These are phyloP conservation scores for Linum lewisii DNA, from an alignment of 345 rosid species.

Conservation along the genomic window DNA sequence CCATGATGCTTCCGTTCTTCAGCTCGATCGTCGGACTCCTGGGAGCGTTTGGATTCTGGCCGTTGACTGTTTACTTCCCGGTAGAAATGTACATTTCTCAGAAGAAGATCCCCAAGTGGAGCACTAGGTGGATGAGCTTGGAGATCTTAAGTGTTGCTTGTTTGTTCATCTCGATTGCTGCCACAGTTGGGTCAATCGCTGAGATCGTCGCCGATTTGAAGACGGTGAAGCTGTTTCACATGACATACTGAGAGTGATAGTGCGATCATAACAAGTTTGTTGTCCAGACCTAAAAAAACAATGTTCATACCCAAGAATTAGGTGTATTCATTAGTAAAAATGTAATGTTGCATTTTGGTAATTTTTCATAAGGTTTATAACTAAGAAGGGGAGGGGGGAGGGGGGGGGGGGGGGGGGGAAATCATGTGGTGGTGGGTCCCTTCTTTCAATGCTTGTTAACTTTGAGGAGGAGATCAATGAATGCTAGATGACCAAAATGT, in stretches of 20 bases:
- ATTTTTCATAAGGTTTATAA: no score
- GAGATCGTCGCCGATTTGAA: background rate
- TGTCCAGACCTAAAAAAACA: no score
- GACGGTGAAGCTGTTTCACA: background rate
- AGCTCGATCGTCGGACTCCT: background rate
- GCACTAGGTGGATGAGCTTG: background rate
- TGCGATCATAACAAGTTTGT: no score
- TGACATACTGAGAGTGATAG: background rate
- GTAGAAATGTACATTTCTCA: background rate
- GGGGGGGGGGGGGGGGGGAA: no score
- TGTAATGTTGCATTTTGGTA: no score
- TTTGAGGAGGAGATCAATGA: no score
- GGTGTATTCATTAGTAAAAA: no score
- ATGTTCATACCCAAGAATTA: no score
- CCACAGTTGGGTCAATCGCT: background rate
- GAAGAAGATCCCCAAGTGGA: background rate
- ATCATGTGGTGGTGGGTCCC: no score
- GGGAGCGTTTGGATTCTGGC: background rate
- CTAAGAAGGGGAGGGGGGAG: no score
- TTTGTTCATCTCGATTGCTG: background rate
- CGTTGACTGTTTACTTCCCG: background rate
- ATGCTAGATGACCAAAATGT: no score
- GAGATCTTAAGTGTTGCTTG: background rate
- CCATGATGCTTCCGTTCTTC: background rate
- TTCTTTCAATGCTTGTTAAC: no score